phyloP scores from a whole-genome alignment of 805 yeast genomes.

The Wickerhamomyces bovis region DNA sequence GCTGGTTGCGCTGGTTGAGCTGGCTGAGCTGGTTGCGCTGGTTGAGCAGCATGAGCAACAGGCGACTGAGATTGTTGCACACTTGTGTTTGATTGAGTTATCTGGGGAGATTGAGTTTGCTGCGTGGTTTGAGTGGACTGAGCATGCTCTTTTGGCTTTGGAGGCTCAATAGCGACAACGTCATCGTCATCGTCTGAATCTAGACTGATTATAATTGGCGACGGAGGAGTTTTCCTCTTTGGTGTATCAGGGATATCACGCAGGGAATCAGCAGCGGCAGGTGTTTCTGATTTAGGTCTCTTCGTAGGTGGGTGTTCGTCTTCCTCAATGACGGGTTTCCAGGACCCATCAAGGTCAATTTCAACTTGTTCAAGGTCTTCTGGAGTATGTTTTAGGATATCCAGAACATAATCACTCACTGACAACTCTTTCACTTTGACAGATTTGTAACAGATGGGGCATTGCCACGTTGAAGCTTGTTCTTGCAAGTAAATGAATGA shows the following conservation, averaged over 20 bases:
- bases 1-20: no score
- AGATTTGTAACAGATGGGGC: conserved; percentile 69
- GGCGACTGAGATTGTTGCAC: not conserved
- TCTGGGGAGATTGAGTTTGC: not conserved
- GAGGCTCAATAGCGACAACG: conserved; percentile 7
- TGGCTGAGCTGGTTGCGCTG: not conserved
- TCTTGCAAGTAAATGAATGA: conserved; percentile 69
- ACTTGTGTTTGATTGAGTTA: not conserved
- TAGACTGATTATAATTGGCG: conserved; percentile 40
- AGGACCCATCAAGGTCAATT: conserved; percentile 65
- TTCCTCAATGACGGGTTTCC: conserved; percentile 41
- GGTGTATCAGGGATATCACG: not conserved
- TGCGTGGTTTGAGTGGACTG: not conserved
- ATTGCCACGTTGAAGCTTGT: conserved; percentile 80
- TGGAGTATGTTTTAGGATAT: conserved; percentile 48
- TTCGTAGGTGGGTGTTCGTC: conserved; percentile 12
- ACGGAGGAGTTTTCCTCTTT: conserved; percentile 6
- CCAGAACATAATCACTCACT: conserved; percentile 66
- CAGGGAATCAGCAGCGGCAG: conserved; percentile 2
- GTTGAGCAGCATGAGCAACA: not conserved
- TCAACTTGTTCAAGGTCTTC: conserved; percentile 60
- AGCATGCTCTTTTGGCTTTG: not conserved
- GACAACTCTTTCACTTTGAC: conserved; percentile 54
- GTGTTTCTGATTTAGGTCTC: conserved; percentile 1
- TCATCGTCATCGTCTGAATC: conserved; percentile 47